Conservation (phyloP, 108 stramenopile species). For the Pseudonitzschia delicatissima region DNA sequence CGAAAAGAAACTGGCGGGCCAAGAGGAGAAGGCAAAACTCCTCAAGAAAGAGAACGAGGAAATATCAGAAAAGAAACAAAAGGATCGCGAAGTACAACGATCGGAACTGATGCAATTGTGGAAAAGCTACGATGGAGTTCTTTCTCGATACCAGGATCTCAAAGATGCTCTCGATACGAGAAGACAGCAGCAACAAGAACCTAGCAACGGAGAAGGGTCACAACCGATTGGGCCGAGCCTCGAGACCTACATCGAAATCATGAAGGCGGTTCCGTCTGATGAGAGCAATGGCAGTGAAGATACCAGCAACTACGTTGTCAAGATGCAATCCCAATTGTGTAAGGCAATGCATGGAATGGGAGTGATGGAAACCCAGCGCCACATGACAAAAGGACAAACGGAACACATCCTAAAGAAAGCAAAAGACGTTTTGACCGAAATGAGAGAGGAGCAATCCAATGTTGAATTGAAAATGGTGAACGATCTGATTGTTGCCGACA, state of each 20-base stretch:
- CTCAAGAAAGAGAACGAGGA: conserved; percentile 11
- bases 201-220: background rate
- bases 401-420: conserved; percentile 42
- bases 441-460: conserved; percentile 59
- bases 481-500: conserved; percentile 55
- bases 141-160: conserved; percentile 17
- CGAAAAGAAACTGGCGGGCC: conserved; percentile 28
- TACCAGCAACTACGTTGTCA: conserved; percentile 42
- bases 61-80: conserved; percentile 4
- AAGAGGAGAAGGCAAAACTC: conserved; percentile 23
- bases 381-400: conserved; percentile 44
- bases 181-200: conserved; percentile 30
- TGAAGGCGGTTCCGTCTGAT: conserved; percentile 27
- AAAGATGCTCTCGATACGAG: conserved; percentile 30
- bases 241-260: conserved; percentile 37
- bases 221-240: background rate
- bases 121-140: conserved; percentile 6
- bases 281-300: background rate
- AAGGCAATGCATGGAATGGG: conserved; percentile 82
- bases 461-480: conserved; percentile 79
- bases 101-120: conserved; percentile 17
- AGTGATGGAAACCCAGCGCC: conserved; percentile 75
- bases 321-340: conserved; percentile 81
- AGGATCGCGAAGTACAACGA: conserved; percentile 20
- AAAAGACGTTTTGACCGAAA: conserved; percentile 47